A percentile compares a stretch with the other conserved stretches of the same genome.
Evolutionary conservation across 192 early-diverging fungal species (phyloP).

Genomic region (Allomyces macrogynus): DNA sequence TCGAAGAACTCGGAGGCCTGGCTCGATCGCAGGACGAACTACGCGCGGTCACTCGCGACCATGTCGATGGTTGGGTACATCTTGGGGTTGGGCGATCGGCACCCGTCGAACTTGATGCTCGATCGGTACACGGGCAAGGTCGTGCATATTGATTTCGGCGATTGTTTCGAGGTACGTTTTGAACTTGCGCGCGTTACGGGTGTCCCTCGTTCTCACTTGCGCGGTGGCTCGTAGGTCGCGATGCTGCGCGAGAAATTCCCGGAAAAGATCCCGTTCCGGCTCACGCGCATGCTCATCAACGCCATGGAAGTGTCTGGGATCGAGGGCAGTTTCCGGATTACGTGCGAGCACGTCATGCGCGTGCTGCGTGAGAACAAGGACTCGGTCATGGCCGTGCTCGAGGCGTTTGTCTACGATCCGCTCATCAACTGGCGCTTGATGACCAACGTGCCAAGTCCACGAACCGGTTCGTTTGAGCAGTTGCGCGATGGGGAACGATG

Average conservation of each 20-base stretch:
- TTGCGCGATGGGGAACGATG: no score
- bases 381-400: constrained; percentile 90
- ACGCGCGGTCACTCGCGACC: constrained; percentile 78
- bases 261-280: constrained; percentile 93
- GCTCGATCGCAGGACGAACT: constrained; percentile 85
- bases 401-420: constrained; percentile 96
- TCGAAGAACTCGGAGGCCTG: constrained; percentile 88
- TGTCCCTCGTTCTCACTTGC: background rate
- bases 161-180: constrained; percentile 72
- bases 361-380: constrained; percentile 88
- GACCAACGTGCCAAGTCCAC: constrained; percentile 14
- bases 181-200: no score
- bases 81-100: constrained; percentile 87
- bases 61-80: constrained; percentile 99
- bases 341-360: constrained; percentile 89
- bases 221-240: constrained; percentile 36
- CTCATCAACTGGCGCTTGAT: constrained; percentile 75
- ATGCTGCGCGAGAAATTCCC: constrained; percentile 93
- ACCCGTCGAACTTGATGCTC: constrained; percentile 90
- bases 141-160: constrained; percentile 94
- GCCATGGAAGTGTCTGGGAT: constrained; percentile 96
- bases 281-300: constrained; percentile 91
- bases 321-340: constrained; percentile 87
- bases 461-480: constrained; percentile 20
- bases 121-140: constrained; percentile 73